Base-by-base conservation (phyloP, 2,329 filamentous ascomycete species). In the Plectosphaerella sp. region DNA sequence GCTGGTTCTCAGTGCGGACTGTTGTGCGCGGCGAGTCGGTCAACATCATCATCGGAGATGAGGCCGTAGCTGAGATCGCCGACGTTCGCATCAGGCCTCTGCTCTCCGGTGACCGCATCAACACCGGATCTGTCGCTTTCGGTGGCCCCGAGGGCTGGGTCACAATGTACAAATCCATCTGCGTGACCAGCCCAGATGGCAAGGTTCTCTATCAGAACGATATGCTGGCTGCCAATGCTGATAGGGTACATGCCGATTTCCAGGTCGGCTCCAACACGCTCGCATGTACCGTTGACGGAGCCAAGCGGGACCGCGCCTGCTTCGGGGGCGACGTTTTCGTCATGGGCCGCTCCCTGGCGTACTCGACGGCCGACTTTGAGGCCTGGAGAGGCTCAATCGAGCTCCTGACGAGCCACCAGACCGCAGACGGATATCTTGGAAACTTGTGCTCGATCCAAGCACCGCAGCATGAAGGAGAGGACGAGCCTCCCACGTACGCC, bases 311-410 rank as follows among this genome's bases (percentile, higher is more conserved):
- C 37, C 43, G 53, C n/a, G 48, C 51, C 5, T 50, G 47, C 4
- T 55, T 53, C 16, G 53, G 53, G 1, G 53, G 53, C 5, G 53
- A 55, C 15, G 10, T 54, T 5, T 54, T 52, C 22, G 53, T 53
- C 7, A 52, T 48, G n/a, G 53, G 53, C 4, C 53, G 50, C 3
- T 51, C 45, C 9, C 51, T 49, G 10, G 53, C 53, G 4, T 55
- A 55, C 18, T 45, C 48, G 5, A 49, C 51, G 2, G 25, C 50
- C 18, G 41, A 53, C 14, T 36, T 51, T 6, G 48, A 3, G 0
- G 51, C 53, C 11, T 51, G 52, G 35, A 47, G 37, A 4, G 51
- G 53, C n/a, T 53, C 51, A 3, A 55, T 55, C n/a, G 36, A 46
- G 33, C 51, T 55, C 16, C 18, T 55, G 4, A 45, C 48, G 4